Evolutionary conservation across 768 basidiomycete species (phyloP).

Genomic region (Mycena rebaudengoi): DNA sequence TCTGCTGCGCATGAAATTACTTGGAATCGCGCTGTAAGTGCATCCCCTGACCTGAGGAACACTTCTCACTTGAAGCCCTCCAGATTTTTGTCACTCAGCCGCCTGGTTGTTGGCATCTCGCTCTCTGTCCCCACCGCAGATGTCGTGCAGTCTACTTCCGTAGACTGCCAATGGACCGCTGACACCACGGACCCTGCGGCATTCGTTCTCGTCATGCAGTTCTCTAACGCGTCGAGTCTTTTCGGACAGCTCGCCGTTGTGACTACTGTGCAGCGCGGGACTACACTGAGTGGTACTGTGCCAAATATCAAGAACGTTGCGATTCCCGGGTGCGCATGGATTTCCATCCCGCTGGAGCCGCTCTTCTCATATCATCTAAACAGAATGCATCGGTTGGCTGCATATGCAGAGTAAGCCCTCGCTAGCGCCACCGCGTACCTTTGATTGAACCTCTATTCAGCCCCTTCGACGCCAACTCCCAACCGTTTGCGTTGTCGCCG

Average conservation of each 20-base stretch:
- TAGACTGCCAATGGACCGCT: conserved; percentile 9
- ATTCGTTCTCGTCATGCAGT: conserved; percentile 7
- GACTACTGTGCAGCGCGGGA: conserved; percentile 4
- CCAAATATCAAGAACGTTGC: neutral
- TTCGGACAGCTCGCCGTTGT: neutral
- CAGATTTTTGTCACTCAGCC: neutral
- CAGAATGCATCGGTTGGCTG: conserved; percentile 8
- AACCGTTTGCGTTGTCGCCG: conserved; percentile 9
- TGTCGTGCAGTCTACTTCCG: neutral
- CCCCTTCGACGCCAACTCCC: neutral
- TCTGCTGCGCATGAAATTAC: neutral
- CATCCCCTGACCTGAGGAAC: neutral
- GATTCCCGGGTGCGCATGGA: neutral
- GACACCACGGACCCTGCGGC: neutral
- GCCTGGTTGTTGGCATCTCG: conserved; percentile 1
- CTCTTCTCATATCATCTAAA: neutral
- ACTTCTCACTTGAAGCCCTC: neutral
- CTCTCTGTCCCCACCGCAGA: neutral
- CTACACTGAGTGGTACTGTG: neutral
- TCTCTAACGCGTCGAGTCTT: neutral
- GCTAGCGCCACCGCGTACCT: neutral
- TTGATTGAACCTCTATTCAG: neutral
- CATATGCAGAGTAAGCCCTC: conserved; percentile 5
- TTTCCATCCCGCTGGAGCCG: neutral
- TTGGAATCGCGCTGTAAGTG: conserved; percentile 7